phyloP scores from a whole-genome alignment of 495 filamentous ascomycete genomes.

The Penicillium daleae region DNA sequence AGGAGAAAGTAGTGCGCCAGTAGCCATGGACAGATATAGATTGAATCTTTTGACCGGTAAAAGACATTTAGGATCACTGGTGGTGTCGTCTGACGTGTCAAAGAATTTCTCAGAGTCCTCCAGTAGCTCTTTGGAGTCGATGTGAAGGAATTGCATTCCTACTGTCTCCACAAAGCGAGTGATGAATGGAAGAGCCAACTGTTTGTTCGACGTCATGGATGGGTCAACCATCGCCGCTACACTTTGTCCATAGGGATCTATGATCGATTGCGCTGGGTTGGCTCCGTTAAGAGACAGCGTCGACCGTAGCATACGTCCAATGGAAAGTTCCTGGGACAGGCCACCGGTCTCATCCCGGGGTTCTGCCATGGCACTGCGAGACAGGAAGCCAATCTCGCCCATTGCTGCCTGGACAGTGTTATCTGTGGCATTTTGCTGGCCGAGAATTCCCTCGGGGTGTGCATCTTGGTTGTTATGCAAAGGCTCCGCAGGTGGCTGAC shows the following conservation, averaged over 20 bases:
- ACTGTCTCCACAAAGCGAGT: slow-evolving; percentile 18
- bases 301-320: slow-evolving; percentile 28
- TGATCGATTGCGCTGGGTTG: slow-evolving; percentile 17
- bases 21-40: slow-evolving; percentile 27
- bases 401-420: slow-evolving; percentile 31
- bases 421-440: slow-evolving; percentile 11
- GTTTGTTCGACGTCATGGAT: background rate
- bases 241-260: slow-evolving; percentile 7
- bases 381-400: slow-evolving; percentile 36
- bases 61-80: background rate
- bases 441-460: background rate
- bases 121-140: slow-evolving; percentile 14
- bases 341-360: slow-evolving; percentile 27
- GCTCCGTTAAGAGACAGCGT: slow-evolving; percentile 24
- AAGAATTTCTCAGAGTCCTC: slow-evolving; percentile 24
- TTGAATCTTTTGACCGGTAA: slow-evolving; percentile 15
- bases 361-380: slow-evolving; percentile 38
- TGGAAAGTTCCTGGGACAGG: slow-evolving; percentile 27
- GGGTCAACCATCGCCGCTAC: slow-evolving; percentile 7
- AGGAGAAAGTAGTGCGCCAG: slow-evolving; percentile 25
- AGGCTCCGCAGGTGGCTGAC: background rate
- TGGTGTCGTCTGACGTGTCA: background rate
- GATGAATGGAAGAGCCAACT: slow-evolving; percentile 20
- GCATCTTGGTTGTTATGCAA: background rate
- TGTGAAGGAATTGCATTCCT: slow-evolving; percentile 18